phyloP scores from a whole-genome alignment of 2,329 filamentous ascomycete species.

The Geoglossum cookeanum region DNA sequence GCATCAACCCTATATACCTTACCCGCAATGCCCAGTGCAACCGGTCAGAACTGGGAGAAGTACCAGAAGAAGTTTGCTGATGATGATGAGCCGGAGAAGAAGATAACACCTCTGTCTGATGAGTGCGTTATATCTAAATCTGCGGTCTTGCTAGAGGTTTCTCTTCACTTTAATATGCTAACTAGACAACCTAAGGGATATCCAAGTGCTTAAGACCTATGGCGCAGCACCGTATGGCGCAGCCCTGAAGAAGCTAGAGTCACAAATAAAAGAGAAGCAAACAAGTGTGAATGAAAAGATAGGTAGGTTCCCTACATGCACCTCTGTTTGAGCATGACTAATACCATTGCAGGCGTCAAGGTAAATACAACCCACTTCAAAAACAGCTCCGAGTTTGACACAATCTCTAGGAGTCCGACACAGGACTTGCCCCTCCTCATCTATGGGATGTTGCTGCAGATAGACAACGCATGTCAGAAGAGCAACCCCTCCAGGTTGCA shows the following conservation, averaged over 20 bases:
- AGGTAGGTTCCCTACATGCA: conserved; percentile 25
- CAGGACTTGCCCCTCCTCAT: conserved; percentile 91
- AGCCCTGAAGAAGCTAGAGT: conserved; percentile 90
- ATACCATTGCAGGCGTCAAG: conserved; percentile 36
- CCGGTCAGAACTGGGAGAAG: conserved; percentile 92
- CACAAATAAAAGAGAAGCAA: conserved; percentile 98
- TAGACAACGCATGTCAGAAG: conserved; percentile 94
- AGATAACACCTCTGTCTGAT: conserved; percentile 91
- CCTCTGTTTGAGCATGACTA: conserved; percentile 7
- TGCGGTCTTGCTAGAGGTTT: background rate
- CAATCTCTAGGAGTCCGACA: conserved; percentile 69
- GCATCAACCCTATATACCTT: background rate
- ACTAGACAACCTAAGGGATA: conserved; percentile 51
- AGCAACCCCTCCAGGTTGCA: conserved; percentile 92
- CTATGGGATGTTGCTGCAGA: conserved; percentile 97
- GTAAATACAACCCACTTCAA: conserved; percentile 20
- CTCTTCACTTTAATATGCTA: background rate
- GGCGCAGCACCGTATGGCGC: conserved; percentile 90
- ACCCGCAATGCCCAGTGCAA: conserved; percentile 65
- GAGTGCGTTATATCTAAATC: conserved; percentile 43
- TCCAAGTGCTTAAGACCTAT: conserved; percentile 97
- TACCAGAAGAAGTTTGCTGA: conserved; percentile 95
- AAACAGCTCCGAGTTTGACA: background rate
- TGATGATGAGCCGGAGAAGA: conserved; percentile 97
- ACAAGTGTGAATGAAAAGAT: conserved; percentile 98